phyloP scores from a whole-genome alignment of 1,284 basidiomycete genomes.

The Meripilus lineatus region DNA sequence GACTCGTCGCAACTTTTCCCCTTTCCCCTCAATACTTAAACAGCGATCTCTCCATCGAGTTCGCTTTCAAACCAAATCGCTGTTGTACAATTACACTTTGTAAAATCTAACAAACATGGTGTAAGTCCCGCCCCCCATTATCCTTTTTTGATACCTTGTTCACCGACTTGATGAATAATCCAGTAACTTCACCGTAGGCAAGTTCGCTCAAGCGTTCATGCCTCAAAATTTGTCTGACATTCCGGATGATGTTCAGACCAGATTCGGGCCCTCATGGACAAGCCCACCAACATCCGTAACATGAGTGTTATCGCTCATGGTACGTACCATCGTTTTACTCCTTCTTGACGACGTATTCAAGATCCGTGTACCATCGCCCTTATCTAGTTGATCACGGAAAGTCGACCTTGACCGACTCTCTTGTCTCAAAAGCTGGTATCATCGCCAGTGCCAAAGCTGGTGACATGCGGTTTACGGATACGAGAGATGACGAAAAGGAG shows the following conservation, averaged over 20 bases:
- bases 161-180: conserved; percentile 31
- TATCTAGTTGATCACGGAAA: conserved; percentile 97
- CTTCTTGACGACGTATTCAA: conserved; percentile 9
- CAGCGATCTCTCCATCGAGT: conserved; percentile 21
- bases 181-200: conserved; percentile 86
- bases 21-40: conserved; percentile 12
- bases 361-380: background rate
- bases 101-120: conserved; percentile 65
- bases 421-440: conserved; percentile 99
- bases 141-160: conserved; percentile 12
- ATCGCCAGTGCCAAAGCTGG: conserved; percentile 95
- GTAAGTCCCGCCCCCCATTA: conserved; percentile 42
- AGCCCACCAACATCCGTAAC: conserved; percentile 92
- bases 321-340: conserved; percentile 31
- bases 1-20: conserved; percentile 22
- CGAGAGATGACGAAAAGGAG: conserved; percentile 98
- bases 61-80: conserved; percentile 16
- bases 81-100: conserved; percentile 26
- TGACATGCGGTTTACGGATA: conserved; percentile 98
- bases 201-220: conserved; percentile 28
- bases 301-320: conserved; percentile 98
- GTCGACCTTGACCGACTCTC: conserved; percentile 98
- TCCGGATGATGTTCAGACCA: conserved; percentile 51
- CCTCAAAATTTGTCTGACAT: conserved; percentile 5
- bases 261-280: conserved; percentile 89